Evolutionary conservation across 1,284 basidiomycete species (phyloP).

Genomic region (Boletus austroedulis): DNA sequence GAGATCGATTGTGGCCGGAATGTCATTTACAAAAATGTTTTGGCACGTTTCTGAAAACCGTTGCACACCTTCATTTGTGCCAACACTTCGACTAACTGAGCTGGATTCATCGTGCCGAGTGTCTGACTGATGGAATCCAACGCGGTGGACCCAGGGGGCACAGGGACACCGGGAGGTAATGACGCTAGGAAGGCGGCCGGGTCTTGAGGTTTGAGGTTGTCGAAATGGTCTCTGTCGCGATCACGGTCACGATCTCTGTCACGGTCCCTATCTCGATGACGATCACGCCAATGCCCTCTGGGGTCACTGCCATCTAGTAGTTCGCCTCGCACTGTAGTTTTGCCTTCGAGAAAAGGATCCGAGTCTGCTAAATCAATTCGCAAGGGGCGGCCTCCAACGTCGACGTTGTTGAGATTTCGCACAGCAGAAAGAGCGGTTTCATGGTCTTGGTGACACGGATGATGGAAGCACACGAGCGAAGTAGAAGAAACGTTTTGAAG

Average conservation of each 20-base stretch:
- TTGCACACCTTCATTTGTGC: conserved; percentile 91
- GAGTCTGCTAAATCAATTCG: conserved; percentile 76
- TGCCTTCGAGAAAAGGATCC: conserved; percentile 58
- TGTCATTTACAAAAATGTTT: conserved; percentile 29
- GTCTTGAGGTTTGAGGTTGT: conserved; percentile 39
- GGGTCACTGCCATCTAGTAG: conserved; percentile 46
- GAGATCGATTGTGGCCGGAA: conserved; percentile 5
- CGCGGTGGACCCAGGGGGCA: conserved; percentile 73
- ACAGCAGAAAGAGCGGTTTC: conserved; percentile 84
- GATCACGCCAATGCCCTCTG: conserved; percentile 52
- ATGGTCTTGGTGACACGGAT: conserved; percentile 60
- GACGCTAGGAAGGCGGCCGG: conserved; percentile 56
- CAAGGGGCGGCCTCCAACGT: conserved; percentile 80
- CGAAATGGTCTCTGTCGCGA: conserved; percentile 31
- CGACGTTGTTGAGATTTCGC: conserved; percentile 80
- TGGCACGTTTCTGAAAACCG: conserved; percentile 24
- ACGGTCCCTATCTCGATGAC: conserved; percentile 36
- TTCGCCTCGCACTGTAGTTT: conserved; percentile 57
- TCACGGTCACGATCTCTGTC: conserved; percentile 32
- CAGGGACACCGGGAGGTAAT: conserved; percentile 76
- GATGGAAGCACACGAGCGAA: conserved; percentile 14
- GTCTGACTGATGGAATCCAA: conserved; percentile 88
- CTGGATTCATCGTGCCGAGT: conserved; percentile 80
- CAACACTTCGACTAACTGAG: conserved; percentile 91
- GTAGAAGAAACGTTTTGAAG: conserved; percentile 8